Conservation (phyloP, 495 filamentous ascomycete genomes). For the Apodospora peruviana region DNA sequence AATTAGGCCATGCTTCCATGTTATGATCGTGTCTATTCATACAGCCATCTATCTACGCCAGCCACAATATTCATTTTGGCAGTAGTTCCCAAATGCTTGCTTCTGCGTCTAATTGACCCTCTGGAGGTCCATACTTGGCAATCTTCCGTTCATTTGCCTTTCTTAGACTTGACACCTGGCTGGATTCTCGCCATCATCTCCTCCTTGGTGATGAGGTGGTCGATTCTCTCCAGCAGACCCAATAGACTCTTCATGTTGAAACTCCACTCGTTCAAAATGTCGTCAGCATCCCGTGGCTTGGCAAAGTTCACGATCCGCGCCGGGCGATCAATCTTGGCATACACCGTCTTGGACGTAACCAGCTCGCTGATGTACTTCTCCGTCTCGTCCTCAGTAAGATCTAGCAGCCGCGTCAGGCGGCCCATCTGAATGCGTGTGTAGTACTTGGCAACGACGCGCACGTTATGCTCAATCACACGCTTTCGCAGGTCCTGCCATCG, state of each 20-base stretch:
- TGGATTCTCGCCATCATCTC: conserved; percentile 99
- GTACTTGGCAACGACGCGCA: conserved; percentile 95
- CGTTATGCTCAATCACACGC: conserved; percentile 98
- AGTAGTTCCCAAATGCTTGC: not conserved
- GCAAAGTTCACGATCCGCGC: conserved; percentile 88
- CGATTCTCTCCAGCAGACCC: conserved; percentile 86
- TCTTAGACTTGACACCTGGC: conserved; percentile 44
- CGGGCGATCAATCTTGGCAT: conserved; percentile 94
- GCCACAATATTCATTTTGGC: not conserved
- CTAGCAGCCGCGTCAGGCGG: conserved; percentile 81
- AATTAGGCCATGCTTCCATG: too few relatives aligned
- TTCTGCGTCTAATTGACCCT: too few relatives aligned
- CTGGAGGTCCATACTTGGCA: conserved; percentile 20
- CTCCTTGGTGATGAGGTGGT: conserved; percentile 98
- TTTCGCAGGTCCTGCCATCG: conserved; percentile 93
- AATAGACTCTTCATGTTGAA: conserved; percentile 97
- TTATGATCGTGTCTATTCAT: conserved; percentile 12
- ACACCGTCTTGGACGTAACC: conserved; percentile 93
- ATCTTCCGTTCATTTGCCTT: conserved; percentile 17
- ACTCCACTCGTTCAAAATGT: conserved; percentile 97
- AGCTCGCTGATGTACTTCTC: conserved; percentile 96
- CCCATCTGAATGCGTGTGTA: conserved; percentile 94
- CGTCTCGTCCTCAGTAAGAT: conserved; percentile 89
- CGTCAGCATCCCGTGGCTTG: conserved; percentile 90
- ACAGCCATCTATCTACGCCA: conserved; percentile 6